Evolutionary conservation across 176 grass and related monocot species (phyloP), one percentile per base, ranked within the genome.

Genomic region (Pontederia crassipes): DNA sequence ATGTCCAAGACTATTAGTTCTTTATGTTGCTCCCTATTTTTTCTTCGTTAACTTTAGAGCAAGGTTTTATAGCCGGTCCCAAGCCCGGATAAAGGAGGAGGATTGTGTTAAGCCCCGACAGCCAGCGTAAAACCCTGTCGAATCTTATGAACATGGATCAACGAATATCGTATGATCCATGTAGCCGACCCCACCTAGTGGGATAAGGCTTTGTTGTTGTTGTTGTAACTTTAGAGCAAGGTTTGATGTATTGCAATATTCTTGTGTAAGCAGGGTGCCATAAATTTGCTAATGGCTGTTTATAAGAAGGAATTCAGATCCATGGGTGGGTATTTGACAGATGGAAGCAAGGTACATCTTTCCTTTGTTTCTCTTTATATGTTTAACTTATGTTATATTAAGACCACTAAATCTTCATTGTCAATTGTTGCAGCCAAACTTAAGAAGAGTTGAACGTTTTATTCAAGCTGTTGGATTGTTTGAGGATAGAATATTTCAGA

Each of bases 401-500:
- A 16, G 17, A 12, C 17, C 59, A 48, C 24, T 8, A 57, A 68
- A 63, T 17, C 48, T 55, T 35, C 12, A 59, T 12, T 29, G 59
- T 28, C 29, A 71, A 16, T 66, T 86, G 50, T 65, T 73, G 61
- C 67, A 98, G 93, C 93, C 84, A n/a, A 77, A 98, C 80, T 63
- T 98, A 55, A 61, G 68, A 49, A 92, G 65, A 72, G 93, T 98
- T 11, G 93, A 98, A 61, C 84, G 92, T 77, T 98, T 98, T 66
- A 98, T 98, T 85, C 93, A 98, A 74, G 87, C 87, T 75, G 77
- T 92, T 49, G 93, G 93, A 49, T 78, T 79, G 11, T 92, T 80
- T 45, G 93, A 98, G 79, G 93, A 92, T 76, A 85, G 54, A 66
- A 92, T 98, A 79, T 98, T 98, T 77, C 84, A 89, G 79, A 98